These are phyloP conservation scores for Aspergillus sparsus DNA, from an alignment of 495 filamentous ascomycete species.

Conservation along the genomic window DNA sequence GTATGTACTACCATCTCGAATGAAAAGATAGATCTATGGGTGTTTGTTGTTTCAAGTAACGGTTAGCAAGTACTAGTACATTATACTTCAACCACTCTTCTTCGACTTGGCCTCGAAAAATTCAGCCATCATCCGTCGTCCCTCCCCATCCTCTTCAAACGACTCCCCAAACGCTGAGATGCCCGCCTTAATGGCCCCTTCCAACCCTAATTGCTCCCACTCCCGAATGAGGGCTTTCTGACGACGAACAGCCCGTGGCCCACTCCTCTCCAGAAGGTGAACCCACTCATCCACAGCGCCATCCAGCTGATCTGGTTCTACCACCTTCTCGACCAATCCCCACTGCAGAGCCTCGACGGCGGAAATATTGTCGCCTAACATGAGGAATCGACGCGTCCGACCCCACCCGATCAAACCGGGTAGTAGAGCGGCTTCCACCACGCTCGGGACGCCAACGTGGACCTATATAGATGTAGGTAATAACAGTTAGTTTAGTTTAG, in stretches of 20 bases:
- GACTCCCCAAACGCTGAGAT: conserved; percentile 27
- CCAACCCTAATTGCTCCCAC: conserved; percentile 27
- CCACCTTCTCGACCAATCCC: conserved; percentile 31
- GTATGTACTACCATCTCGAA: not conserved
- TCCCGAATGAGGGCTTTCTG: conserved; percentile 31
- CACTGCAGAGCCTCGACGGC: conserved; percentile 28
- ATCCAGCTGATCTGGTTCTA: conserved; percentile 23
- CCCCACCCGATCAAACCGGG: conserved; percentile 31
- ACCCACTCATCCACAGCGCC: conserved; percentile 30
- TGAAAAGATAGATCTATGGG: too few species aligned
- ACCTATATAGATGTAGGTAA: conserved; percentile 16
- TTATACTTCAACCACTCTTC: not conserved
- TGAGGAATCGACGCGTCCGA: conserved; percentile 26
- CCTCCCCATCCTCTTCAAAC: conserved; percentile 17
- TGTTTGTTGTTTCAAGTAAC: too few species aligned
- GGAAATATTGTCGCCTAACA: conserved; percentile 29
- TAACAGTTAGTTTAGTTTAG: too few species aligned
- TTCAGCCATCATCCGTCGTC: conserved; percentile 25
- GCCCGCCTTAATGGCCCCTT: conserved; percentile 24
- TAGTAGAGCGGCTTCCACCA: conserved; percentile 30
- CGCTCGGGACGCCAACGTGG: conserved; percentile 28
- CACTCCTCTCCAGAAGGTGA: conserved; percentile 29
- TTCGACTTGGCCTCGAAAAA: conserved; percentile 21
- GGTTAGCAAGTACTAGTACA: too few species aligned
- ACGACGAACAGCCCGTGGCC: conserved; percentile 25